Evolutionary conservation across 1,139 yeast species (phyloP).

Genomic region (Casaregolazyma suthepensis): DNA sequence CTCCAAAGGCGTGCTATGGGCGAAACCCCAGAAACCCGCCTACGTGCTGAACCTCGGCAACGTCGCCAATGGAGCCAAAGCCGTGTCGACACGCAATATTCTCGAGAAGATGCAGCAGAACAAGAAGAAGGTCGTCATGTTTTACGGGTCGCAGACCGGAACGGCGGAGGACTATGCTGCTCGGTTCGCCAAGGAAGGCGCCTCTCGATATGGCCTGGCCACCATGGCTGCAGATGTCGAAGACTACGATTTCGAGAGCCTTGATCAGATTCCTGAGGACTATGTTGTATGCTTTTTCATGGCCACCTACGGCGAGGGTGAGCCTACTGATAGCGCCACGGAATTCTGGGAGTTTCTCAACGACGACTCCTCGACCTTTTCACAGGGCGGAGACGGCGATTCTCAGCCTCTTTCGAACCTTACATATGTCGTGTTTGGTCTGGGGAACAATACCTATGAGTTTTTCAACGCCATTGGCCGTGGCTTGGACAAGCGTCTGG

Average conservation of each 20-base stretch:
- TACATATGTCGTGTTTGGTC: constrained; percentile 72
- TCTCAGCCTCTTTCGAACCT: constrained; percentile 58
- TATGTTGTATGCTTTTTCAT: constrained; percentile 65
- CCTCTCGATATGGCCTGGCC: constrained; percentile 71
- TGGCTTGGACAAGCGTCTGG: constrained; percentile 46
- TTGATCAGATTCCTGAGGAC: constrained; percentile 51
- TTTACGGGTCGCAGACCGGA: constrained; percentile 96
- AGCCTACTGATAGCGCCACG: constrained; percentile 89
- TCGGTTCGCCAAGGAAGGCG: constrained; percentile 82
- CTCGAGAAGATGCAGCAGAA: constrained; percentile 55
- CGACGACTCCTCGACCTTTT: constrained; percentile 31
- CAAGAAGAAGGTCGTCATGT: constrained; percentile 70
- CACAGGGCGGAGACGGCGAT: constrained; percentile 39
- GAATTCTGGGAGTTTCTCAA: constrained; percentile 49
- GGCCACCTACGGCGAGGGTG: constrained; percentile 98
- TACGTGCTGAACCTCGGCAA: constrained; percentile 27
- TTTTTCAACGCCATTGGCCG: constrained; percentile 81
- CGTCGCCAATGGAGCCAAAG: constrained; percentile 21
- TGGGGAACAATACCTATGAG: constrained; percentile 92
- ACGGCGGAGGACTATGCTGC: constrained; percentile 98
- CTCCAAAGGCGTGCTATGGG: constrained; percentile 55
- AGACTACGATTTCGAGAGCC: constrained; percentile 75
- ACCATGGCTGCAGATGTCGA: constrained; percentile 87
- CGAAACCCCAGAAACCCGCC: constrained; percentile 4
- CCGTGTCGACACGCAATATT: constrained; percentile 42